A percentile compares a stretch with the other conserved stretches of the same genome.
Conservation (phyloP, 768 basidiomycete species). For the Tylopilus sp. region DNA sequence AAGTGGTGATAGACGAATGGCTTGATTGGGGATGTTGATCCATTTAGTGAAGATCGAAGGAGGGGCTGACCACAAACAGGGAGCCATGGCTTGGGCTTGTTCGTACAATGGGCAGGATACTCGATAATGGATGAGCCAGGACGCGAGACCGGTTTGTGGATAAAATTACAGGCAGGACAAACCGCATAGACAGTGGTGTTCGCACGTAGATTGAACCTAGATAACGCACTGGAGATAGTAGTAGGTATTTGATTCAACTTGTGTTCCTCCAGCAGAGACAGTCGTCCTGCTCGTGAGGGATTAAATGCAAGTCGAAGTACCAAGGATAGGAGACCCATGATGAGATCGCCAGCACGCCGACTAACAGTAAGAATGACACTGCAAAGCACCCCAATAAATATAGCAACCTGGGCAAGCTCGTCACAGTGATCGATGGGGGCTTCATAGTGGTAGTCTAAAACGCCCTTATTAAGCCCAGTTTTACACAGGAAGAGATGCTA, state of each 20-base stretch:
- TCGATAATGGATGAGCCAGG: not conserved
- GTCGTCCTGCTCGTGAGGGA: not conserved
- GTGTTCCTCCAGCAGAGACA: not conserved
- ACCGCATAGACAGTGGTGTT: not conserved
- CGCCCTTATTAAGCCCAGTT: too few relatives aligned
- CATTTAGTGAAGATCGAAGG: not conserved
- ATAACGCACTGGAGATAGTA: not conserved
- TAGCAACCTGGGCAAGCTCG: not conserved
- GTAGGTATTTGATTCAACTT: not conserved
- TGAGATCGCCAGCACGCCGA: not conserved
- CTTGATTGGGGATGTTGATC: not conserved
- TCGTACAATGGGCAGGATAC: not conserved
- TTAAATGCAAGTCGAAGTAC: not conserved
- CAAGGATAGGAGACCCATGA: not conserved
- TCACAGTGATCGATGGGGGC: not conserved
- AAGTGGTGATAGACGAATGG: conserved; percentile 6
- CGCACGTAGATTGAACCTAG: not conserved
- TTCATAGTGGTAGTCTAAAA: too few relatives aligned
- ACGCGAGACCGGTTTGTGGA: not conserved
- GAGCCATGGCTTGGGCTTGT: not conserved
- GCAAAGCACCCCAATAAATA: not conserved
- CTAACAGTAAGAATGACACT: not conserved
- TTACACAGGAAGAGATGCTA: too few relatives aligned
- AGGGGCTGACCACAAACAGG: not conserved
- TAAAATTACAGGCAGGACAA: not conserved